These are phyloP conservation scores for Termitomyces eurrhizus DNA, from an alignment of 768 basidiomycete genomes.

Conservation along the genomic window DNA sequence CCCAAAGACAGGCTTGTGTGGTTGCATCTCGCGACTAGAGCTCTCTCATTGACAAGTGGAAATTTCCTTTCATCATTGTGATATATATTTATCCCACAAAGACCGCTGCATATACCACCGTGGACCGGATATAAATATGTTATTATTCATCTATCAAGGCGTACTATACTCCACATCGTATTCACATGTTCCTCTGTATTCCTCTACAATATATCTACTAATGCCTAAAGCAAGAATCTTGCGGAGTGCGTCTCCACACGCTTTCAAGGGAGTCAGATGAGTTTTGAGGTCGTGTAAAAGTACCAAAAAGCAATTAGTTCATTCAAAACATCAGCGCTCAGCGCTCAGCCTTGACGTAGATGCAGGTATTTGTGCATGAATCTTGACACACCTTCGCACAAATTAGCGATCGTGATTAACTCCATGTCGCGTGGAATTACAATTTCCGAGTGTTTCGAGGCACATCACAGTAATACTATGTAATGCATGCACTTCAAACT, in stretches of 20 bases:
- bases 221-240: not conserved
- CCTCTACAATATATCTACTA: not conserved
- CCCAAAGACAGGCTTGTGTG: not conserved
- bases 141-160: not conserved
- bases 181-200: not conserved
- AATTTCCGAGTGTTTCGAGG: not conserved
- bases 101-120: not conserved
- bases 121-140: not conserved
- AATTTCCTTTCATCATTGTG: not conserved
- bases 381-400: too few relatives aligned
- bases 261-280: not conserved
- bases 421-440: not conserved
- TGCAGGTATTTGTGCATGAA: not conserved
- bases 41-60: too few relatives aligned
- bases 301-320: not conserved
- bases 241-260: not conserved
- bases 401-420: not conserved
- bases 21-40: not conserved
- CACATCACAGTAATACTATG: not conserved
- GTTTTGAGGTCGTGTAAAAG: not conserved
- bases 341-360: not conserved
- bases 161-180: not conserved
- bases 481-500: not conserved
- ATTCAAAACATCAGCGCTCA: not conserved
- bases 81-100: not conserved